These are phyloP conservation scores for Sonneratia alba DNA, from an alignment of 345 rosid genomes.

Conservation along the genomic window DNA sequence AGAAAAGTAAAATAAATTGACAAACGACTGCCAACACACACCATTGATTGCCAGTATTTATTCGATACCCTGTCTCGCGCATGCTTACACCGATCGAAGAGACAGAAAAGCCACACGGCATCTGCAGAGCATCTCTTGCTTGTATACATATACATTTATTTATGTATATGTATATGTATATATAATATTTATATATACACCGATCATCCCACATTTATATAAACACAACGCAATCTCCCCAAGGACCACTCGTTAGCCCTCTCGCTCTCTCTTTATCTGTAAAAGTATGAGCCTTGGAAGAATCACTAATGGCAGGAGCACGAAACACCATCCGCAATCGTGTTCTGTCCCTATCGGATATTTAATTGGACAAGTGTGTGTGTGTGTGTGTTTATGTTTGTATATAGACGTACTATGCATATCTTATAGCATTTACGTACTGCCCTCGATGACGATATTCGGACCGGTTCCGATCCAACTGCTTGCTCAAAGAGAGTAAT, in stretches of 20 bases:
- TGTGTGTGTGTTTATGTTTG: neutral
- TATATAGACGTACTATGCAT: neutral
- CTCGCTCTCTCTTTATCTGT: neutral
- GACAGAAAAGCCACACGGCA: neutral
- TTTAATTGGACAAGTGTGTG: neutral
- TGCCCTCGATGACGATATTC: neutral
- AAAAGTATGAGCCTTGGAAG: constrained; percentile 1
- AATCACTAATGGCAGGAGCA: neutral
- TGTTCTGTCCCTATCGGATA: neutral
- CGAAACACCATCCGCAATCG: neutral
- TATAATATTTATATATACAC: neutral
- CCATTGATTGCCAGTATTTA: neutral
- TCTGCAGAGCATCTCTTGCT: neutral
- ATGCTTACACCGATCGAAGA: constrained; percentile 1
- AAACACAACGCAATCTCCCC: neutral
- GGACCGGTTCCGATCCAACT: neutral
- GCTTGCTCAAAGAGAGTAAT: neutral
- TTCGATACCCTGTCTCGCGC: neutral
- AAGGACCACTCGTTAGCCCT: neutral
- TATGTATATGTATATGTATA: neutral
- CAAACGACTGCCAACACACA: neutral
- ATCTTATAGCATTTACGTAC: neutral
- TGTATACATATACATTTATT: neutral
- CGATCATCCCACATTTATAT: neutral
- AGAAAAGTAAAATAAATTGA: neutral